These are phyloP conservation scores for Plasmodium reichenowi DNA, from an alignment of 169 alveolate genomes.

Conservation along the genomic window DNA sequence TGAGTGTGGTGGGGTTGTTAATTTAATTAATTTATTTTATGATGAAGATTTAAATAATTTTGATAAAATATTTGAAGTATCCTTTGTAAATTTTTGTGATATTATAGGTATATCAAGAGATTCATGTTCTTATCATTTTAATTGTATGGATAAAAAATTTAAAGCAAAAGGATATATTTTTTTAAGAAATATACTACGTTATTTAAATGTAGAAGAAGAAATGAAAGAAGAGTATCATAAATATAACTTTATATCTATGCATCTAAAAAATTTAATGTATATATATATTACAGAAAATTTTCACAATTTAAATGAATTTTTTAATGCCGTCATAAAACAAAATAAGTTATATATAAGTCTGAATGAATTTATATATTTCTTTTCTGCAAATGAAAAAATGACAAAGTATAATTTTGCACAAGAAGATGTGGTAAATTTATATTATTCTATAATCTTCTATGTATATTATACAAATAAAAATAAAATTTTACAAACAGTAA, in stretches of 20 bases:
- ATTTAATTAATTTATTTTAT: slow-evolving; percentile 61
- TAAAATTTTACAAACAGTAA: slow-evolving; percentile 38
- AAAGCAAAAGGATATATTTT: slow-evolving; percentile 57
- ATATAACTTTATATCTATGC: slow-evolving; percentile 31
- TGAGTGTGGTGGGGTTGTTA: slow-evolving; percentile 72
- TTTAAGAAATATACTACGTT: slow-evolving; percentile 41
- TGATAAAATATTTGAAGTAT: slow-evolving; percentile 70
- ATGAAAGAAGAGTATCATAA: slow-evolving; percentile 66
- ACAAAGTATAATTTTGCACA: slow-evolving; percentile 13
- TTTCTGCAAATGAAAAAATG: slow-evolving; percentile 55
- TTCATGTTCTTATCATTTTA: slow-evolving; percentile 59
- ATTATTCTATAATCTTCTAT: slow-evolving; percentile 68
- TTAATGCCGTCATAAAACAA: slow-evolving; percentile 35
- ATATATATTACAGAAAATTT: slow-evolving; percentile 55
- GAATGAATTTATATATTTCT: slow-evolving; percentile 73
- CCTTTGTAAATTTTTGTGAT: slow-evolving; percentile 76
- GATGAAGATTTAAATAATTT: slow-evolving; percentile 66
- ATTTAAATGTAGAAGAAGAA: slow-evolving; percentile 49
- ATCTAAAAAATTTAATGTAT: slow-evolving; percentile 55
- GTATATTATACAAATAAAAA: slow-evolving; percentile 68
- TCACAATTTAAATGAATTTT: slow-evolving; percentile 40
- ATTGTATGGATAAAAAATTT: slow-evolving; percentile 31
- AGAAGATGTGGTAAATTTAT: slow-evolving; percentile 31
- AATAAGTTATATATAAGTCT: slow-evolving; percentile 43
- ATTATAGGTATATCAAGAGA: slow-evolving; percentile 69